Base-by-base conservation (phyloP, 2,329 filamentous ascomycete genomes). In the Aspergillus transmontanensis region DNA sequence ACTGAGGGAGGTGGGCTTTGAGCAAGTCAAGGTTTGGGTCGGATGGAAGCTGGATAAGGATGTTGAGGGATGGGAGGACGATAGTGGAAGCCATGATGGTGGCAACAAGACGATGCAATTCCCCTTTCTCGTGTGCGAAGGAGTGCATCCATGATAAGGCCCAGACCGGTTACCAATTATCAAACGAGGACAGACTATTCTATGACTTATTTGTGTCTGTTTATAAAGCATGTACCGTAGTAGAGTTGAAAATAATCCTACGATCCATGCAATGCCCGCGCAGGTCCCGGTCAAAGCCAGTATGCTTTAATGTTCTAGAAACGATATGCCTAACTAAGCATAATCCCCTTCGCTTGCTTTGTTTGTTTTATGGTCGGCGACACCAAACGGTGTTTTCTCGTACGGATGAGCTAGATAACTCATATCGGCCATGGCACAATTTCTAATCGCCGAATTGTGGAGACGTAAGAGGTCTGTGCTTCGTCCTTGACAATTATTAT, bases 11-110 rank as follows among this genome's bases (percentile, higher is more conserved):
- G 81, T 79, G 0, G 84, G 84, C 11, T 86, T 86, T 64, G 75
- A 71, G 26, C 79, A 85, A 59, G 82, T 85, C 0, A 72, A 71
- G 10, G 81, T 86, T 1, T 75, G 81, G 62, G 73, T 77, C 14
- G 84, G 79, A 0, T 87, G 83, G 78, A 77, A 78, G 39, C 72
- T 86, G 76, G 71, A 74, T 5, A 87, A 87, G 71, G 68, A 75
- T 48, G 82, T 86, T 0, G 84, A 85, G 71, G 78, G 73, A 28
- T 80, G 83, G 58, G 78, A 81, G 65, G 79, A 80, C 64, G 74
- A 76, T 41, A 65, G 28, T 26, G 50, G 66, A 26, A 73, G 73
- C 23, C 7, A 30, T 2, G 28, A 11, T 21, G 28, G 16, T 32
- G 28, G 10, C 19, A 32, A 34, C 26, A 74, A 76, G 64, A 74